Evolutionary conservation across 2,329 filamentous ascomycete genomes (phyloP), one percentile per base, ranked within the genome.

Genomic region (Cyphellophora attinorum): DNA sequence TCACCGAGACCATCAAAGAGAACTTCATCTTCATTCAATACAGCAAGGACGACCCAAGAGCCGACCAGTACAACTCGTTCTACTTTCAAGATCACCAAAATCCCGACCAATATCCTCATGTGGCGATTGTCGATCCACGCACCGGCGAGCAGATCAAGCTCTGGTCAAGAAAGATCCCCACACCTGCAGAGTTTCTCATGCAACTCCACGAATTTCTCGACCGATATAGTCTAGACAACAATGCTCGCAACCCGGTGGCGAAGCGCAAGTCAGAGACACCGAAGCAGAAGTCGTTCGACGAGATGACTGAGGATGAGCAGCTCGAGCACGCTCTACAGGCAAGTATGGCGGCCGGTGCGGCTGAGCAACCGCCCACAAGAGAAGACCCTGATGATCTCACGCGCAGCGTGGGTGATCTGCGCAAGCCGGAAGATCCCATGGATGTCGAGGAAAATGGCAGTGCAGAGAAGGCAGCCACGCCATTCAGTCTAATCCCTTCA

Each of bases 241-340:
- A 85, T 51, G 89, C 81, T 55, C 93, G 93, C 63, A 98, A 98
- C 53, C 91, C 91, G 0, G 85, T 98, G 4, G 81, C 85, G 15
- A 81, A 77, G 54, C 68, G 80, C 35, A 85, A 84, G 57, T 70
- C 78, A 3, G 81, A 85, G 52, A 70, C 71, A 37, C 67, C 74
- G 29, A 79, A 80, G 53, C 68, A 74, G 33, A 69, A 83, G 35
- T 84, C 89, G 45, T 74, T 95, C 2, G 81, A 82, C 39, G 77
- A 82, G 25, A 89, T 98, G 80, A 94, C 85, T 0, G 91, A 98
- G 55, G 88, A 96, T 32, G 88, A 98, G 62, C 93, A 94, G 86
- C 65, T 98, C 48, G 82, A 95, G 58, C 79, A 95, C 73, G 91
- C 91, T 0, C 59, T 98, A 53, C 78, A 88, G 56, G 91, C 93